phyloP scores from a whole-genome alignment of 345 rosid genomes.

The Citrus australasica region DNA sequence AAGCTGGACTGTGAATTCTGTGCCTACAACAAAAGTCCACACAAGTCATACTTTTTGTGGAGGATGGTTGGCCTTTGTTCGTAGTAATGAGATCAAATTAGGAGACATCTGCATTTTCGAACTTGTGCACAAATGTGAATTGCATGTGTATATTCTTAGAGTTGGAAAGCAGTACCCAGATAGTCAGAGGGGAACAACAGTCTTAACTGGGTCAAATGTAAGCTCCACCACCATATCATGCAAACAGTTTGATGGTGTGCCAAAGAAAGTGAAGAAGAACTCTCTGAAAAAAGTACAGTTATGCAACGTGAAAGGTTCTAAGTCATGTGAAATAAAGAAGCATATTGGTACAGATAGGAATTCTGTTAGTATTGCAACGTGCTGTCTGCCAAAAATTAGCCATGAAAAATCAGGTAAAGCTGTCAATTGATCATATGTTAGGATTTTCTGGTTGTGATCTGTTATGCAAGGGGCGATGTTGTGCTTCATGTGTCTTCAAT shows the following conservation, averaged over 20 bases:
- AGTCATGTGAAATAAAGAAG: constrained; percentile 21
- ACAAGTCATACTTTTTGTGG: constrained; percentile 64
- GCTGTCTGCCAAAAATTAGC: constrained; percentile 22
- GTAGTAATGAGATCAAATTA: constrained; percentile 41
- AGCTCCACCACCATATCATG: constrained; percentile 18
- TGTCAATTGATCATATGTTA: neutral
- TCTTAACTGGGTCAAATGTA: constrained; percentile 19
- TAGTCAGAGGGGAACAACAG: constrained; percentile 24
- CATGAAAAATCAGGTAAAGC: constrained; percentile 26
- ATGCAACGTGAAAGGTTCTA: constrained; percentile 27
- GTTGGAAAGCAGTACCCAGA: constrained; percentile 36
- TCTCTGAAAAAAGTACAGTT: constrained; percentile 27
- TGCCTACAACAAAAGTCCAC: constrained; percentile 63
- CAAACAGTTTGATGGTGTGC: constrained; percentile 21
- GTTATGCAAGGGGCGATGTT: neutral
- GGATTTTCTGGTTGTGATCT: neutral
- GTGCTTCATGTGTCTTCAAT: neutral
- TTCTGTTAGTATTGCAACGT: constrained; percentile 12
- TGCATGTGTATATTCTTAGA: constrained; percentile 50
- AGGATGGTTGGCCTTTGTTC: constrained; percentile 70
- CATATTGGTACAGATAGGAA: constrained; percentile 17
- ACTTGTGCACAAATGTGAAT: constrained; percentile 40
- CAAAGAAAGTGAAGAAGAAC: constrained; percentile 31
- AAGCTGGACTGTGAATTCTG: constrained; percentile 59
- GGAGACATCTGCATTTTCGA: constrained; percentile 61